A percentile compares a stretch with the other conserved stretches of the same genome.
phyloP scores from a whole-genome alignment of 306 rosid genomes.

The Cicer bijugum region DNA sequence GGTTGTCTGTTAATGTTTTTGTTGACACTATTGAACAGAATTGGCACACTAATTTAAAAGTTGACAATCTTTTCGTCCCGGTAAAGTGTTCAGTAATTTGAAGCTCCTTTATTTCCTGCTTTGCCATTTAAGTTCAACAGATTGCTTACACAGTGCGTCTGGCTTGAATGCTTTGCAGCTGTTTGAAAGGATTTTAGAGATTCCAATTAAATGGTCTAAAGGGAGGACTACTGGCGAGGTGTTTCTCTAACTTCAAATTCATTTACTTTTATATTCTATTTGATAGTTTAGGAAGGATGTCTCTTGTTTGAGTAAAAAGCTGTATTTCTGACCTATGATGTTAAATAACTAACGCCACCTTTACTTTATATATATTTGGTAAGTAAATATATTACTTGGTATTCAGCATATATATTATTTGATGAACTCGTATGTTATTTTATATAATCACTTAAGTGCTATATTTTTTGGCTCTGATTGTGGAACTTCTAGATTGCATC shows the following conservation, averaged over 20 bases:
- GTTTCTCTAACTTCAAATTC: constrained; percentile 55
- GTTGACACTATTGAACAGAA: constrained; percentile 83
- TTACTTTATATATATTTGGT: constrained; percentile 3
- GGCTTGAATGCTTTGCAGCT: constrained; percentile 62
- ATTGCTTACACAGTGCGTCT: constrained; percentile 44
- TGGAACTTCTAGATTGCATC: constrained; percentile 4
- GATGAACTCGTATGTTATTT: neutral
- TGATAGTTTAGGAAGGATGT: constrained; percentile 19
- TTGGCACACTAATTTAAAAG: constrained; percentile 89
- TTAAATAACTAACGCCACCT: neutral
- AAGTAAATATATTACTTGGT: constrained; percentile 4
- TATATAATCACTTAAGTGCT: neutral
- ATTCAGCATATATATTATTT: neutral
- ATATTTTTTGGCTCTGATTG: neutral
- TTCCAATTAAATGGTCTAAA: constrained; percentile 87
- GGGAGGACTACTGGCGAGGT: constrained; percentile 98
- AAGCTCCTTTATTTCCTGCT: constrained; percentile 27
- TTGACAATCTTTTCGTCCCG: constrained; percentile 82
- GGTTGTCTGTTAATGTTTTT: constrained; percentile 90
- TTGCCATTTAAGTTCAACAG: constrained; percentile 33
- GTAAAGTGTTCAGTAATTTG: constrained; percentile 58
- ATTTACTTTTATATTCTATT: constrained; percentile 1
- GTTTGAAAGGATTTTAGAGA: constrained; percentile 84
- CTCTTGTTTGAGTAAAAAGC: constrained; percentile 15
- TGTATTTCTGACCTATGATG: constrained; percentile 15